Evolutionary conservation across 495 filamentous ascomycete genomes (phyloP), one percentile per base, ranked within the genome.

Genomic region (Hypomontagnella monticulosa): DNA sequence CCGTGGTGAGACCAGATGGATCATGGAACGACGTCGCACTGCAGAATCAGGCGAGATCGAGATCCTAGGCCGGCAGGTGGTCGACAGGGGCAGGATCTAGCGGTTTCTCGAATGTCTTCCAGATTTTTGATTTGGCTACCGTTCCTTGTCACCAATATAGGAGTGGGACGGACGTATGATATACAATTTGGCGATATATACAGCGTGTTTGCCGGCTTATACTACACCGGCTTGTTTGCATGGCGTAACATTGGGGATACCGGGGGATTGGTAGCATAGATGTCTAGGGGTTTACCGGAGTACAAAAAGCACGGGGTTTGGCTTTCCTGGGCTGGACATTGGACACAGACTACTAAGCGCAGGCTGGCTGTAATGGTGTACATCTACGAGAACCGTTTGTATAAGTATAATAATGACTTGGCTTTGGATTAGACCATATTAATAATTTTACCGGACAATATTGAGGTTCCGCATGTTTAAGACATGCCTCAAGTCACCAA

Each of bases 21-120:
- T 86, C 3, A 72, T 87, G 40, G 85, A 88, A 72, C 77, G 84
- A 49, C 75, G 84, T 32, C 75, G 84, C 47, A 83, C 81, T 4
- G 74, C 69, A 3, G 84, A 86, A 63, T 79, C 72, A 46, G 85
- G 84, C 2, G 83, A 83, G 66, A 73, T 83, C 23, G 81, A 85
- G 69, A 61, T 84, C 8, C 40, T 69, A 1, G 60, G 66, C 12
- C 66, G 67, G 18, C 36, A 69, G 55, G 43, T 63, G 33, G 63
- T 62, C 36, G 57, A 65, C n/a, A 63, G 61, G 44, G 70, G 70
- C 33, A 66, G 70, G 43, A 70, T 66, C 49, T 72, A 61, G 58
- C 53, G 37, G 49, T 49, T 61, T 57, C 50, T 52, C 16, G 40
- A 37, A 12, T 23, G 55, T 43, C 65, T 60, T 36, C 56, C 49